A percentile compares a stretch with the other conserved stretches of the same genome.
Conservation (phyloP, 352 stramenopile genomes). For the Aphanomyces invadans region DNA sequence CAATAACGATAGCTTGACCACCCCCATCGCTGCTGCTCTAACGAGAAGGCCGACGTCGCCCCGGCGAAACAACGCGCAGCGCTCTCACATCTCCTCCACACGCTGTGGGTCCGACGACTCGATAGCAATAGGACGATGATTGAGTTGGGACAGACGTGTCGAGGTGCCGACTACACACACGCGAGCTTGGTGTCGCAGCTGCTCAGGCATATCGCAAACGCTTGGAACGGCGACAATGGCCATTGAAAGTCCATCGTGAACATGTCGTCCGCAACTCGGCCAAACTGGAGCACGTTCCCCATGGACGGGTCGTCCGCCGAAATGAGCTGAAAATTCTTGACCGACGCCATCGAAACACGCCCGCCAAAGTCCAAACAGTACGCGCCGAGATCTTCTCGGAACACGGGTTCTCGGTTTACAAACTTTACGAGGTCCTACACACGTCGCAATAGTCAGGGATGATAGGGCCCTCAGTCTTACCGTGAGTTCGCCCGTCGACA, state of each 20-base stretch:
- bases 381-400: conserved; percentile 73
- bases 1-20: no score
- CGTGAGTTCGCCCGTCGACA: conserved; percentile 45
- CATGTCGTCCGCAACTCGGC: conserved; percentile 83
- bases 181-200: conserved; percentile 85
- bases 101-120: no score
- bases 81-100: no score
- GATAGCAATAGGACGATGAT: conserved; percentile 19
- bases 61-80: no score
- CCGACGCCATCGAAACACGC: conserved; percentile 70
- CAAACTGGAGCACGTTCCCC: conserved; percentile 84
- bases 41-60: no score
- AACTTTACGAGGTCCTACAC: conserved; percentile 83
- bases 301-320: conserved; percentile 74
- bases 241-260: conserved; percentile 89
- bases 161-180: conserved; percentile 53
- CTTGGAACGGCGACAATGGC: conserved; percentile 81
- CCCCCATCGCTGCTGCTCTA: no score
- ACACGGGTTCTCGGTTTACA: conserved; percentile 78
- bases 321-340: conserved; percentile 88
- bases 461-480: background rate
- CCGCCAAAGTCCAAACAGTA: conserved; percentile 85
- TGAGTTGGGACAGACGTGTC: conserved; percentile 16
- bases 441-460: background rate
- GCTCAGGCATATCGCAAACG: conserved; percentile 84